Evolutionary conservation across 768 basidiomycete genomes (phyloP).

Genomic region (Boletus eberwhitei): DNA sequence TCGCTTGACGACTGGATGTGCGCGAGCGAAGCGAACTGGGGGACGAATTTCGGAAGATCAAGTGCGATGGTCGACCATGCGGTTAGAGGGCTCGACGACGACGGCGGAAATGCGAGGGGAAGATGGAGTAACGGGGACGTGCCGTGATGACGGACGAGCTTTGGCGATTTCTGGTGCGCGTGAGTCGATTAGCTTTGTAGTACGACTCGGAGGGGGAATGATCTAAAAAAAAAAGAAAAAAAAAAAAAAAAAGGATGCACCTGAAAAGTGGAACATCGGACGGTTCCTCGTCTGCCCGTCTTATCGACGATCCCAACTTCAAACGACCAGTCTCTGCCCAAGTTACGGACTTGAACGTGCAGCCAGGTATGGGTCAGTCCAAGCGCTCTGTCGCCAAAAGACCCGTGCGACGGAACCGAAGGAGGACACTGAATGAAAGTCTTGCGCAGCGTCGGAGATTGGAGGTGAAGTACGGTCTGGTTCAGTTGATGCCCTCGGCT

Average conservation of each 20-base stretch:
- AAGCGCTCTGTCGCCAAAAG: constrained; percentile 33
- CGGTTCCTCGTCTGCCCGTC: constrained; percentile 51
- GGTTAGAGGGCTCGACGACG: constrained; percentile 57
- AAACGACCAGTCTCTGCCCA: constrained; percentile 69
- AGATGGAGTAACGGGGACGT: constrained; percentile 64
- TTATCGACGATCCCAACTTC: constrained; percentile 74
- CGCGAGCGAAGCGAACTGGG: constrained; percentile 55
- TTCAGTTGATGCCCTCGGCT: constrained; percentile 40
- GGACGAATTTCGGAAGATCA: constrained; percentile 56
- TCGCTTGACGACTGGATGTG: constrained; percentile 26
- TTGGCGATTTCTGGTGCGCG: constrained; percentile 49
- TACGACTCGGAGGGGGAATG: neutral
- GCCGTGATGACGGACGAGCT: constrained; percentile 38
- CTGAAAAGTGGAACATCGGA: constrained; percentile 81
- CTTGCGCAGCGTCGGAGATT: constrained; percentile 67
- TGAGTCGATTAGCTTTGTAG: constrained; percentile 4
- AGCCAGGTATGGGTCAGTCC: constrained; percentile 71
- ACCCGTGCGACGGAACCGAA: constrained; percentile 10
- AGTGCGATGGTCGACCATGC: constrained; percentile 66
- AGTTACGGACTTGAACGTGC: constrained; percentile 68
- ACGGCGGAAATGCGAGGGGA: constrained; percentile 60
- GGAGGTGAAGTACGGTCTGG: constrained; percentile 75
- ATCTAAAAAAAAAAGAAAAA: neutral
- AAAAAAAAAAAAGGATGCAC: constrained; percentile 34
- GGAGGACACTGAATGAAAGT: constrained; percentile 69